A percentile compares a stretch with the other conserved stretches of the same genome.
These are phyloP conservation scores for Hemileia vastatrix DNA, from an alignment of 1,284 basidiomycete genomes.

Conservation along the genomic window DNA sequence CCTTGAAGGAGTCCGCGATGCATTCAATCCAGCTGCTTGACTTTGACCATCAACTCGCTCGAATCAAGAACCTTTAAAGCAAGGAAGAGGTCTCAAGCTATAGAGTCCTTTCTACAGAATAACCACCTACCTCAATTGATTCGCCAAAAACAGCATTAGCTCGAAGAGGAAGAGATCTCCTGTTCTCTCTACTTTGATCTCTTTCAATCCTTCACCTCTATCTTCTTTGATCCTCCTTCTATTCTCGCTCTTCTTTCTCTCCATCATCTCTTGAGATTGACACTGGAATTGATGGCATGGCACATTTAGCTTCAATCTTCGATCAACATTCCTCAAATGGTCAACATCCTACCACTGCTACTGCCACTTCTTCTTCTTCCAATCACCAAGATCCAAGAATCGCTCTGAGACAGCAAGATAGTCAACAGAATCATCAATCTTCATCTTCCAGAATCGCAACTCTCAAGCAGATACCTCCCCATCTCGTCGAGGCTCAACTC, in stretches of 20 bases:
- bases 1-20: too few species aligned
- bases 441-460: constrained; percentile 4
- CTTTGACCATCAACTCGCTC: too few species aligned
- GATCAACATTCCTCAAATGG: background rate
- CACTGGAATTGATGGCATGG: background rate
- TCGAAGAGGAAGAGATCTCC: too few species aligned
- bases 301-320: background rate
- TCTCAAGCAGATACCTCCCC: background rate
- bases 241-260: background rate
- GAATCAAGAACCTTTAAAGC: too few species aligned
- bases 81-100: too few species aligned
- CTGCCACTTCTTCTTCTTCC: background rate
- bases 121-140: too few species aligned
- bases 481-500: background rate
- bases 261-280: background rate
- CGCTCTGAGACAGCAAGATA: background rate
- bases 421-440: background rate
- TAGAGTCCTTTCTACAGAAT: too few species aligned
- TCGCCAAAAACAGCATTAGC: too few species aligned
- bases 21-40: too few species aligned
- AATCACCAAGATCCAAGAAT: background rate
- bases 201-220: constrained; percentile 7
- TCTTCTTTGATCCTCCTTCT: background rate
- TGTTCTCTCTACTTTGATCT: background rate
- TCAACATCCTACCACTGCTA: background rate